Conservation (phyloP, 805 yeast species). For the Cyberlindnera lachancei region DNA sequence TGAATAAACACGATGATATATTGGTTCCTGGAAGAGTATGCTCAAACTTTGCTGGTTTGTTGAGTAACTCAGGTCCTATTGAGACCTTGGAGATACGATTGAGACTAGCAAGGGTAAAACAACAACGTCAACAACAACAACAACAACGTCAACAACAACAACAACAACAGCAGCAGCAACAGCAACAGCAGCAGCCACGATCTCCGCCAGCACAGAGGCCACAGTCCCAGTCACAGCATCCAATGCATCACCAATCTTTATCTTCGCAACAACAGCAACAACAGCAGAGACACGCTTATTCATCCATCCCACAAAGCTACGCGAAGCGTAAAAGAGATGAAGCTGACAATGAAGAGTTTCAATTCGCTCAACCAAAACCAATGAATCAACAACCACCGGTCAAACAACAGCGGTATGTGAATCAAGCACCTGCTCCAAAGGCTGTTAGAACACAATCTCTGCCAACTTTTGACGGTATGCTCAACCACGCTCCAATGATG, state of each 20-base stretch:
- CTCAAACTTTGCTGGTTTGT: constrained; percentile 45
- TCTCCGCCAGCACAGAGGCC: constrained; percentile 4
- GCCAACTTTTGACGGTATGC: constrained; percentile 24
- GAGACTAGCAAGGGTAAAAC: constrained; percentile 28
- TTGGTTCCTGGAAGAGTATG: constrained; percentile 52
- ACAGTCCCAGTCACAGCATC: constrained; percentile 1
- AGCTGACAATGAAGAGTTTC: background rate
- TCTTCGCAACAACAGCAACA: background rate
- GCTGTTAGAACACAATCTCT: constrained; percentile 39
- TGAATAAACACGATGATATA: constrained; percentile 21
- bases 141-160: no score
- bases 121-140: constrained; percentile 9
- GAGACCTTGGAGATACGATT: constrained; percentile 53
- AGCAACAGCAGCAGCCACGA: constrained; percentile 3
- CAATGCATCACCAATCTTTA: background rate
- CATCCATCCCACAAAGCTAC: background rate
- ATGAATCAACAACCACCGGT: background rate
- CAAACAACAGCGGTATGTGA: constrained; percentile 26
- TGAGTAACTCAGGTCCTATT: constrained; percentile 26
- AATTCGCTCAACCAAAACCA: background rate
- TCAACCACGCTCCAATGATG: constrained; percentile 11
- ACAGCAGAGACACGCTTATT: background rate
- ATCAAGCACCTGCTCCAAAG: constrained; percentile 38
- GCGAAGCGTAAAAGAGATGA: background rate
- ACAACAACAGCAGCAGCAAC: constrained; percentile 8